A percentile compares a stretch with the other conserved stretches of the same genome.
Conservation (phyloP, 2,329 filamentous ascomycete genomes). For the Fusarium marasasianum region DNA sequence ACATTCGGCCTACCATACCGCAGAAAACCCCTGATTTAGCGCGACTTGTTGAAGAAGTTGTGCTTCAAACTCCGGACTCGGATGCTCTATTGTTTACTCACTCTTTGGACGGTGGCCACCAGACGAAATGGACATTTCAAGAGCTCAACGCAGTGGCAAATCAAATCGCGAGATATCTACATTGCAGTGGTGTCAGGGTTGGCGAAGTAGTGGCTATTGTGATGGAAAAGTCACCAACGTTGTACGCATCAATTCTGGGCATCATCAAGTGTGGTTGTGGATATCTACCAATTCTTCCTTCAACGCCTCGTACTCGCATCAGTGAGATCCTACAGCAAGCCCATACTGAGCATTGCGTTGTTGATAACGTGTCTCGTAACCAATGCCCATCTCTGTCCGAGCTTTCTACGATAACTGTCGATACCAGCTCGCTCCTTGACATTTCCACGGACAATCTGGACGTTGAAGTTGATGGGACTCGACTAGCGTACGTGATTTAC, state of each 20-base stretch:
- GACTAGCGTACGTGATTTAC: constrained; percentile 80
- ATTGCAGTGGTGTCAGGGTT: constrained; percentile 54
- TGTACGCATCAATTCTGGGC: constrained; percentile 80
- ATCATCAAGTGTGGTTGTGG: constrained; percentile 78
- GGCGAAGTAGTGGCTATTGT: constrained; percentile 75
- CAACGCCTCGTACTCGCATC: constrained; percentile 71
- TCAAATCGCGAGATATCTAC: constrained; percentile 65
- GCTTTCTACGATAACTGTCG: constrained; percentile 48
- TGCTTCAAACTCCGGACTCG: constrained; percentile 57
- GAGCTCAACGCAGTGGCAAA: constrained; percentile 73
- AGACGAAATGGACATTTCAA: constrained; percentile 66
- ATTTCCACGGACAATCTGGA: constrained; percentile 51
- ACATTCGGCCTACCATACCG: constrained; percentile 50
- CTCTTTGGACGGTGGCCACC: constrained; percentile 36
- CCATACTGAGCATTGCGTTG: constrained; percentile 56
- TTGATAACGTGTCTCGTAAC: constrained; percentile 45
- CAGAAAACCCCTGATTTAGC: constrained; percentile 56
- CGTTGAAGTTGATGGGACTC: constrained; percentile 53
- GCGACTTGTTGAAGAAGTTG: constrained; percentile 64
- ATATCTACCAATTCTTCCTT: constrained; percentile 81
- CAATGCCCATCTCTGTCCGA: constrained; percentile 18
- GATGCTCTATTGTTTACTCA: constrained; percentile 73
- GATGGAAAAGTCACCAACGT: constrained; percentile 77
- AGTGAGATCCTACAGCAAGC: constrained; percentile 71
- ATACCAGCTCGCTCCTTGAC: constrained; percentile 37